Base-by-base conservation (phyloP, 1,284 basidiomycete genomes). In the Vanrija sp. region DNA sequence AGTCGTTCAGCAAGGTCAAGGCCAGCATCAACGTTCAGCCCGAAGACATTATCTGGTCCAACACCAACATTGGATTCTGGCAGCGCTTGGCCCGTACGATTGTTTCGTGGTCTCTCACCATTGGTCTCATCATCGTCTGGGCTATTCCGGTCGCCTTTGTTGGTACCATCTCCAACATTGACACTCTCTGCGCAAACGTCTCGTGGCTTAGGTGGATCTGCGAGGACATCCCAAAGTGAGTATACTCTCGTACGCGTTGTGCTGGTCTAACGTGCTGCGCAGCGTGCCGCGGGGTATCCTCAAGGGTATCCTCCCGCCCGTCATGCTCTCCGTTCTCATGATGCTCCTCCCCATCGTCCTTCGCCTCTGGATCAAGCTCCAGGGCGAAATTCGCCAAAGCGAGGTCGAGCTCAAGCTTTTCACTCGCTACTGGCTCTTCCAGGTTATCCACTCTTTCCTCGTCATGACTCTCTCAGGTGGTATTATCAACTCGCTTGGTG, bases 371-470 rank as follows among this genome's bases (percentile, higher is more conserved):
- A 65, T 76, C 65, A 67, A 67, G 54, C 28, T 68, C 19, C 69
- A 75, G 49, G 76, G 76, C 43, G 70, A 72, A 45, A 65, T 74
- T 38, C 65, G 70, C 46, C 66, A 68, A 88, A 89, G 87, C 3
- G 87, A 86, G 6, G 80, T 98, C 55, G 95, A 98, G 69, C 81
- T 96, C 21, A 89, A 88, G 56, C 79, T 97, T 61, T 96, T 97
- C 89, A 85, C 85, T 5, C 83, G 95, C 40, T 97, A 84, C 79
- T 97, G 94, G 80, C 79, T 89, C 54, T 98, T 98, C 83, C 87
- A 88, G 78, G 87, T 95, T 58, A 81, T 95, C 49, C 88, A 94
- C 76, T 90, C 89, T 38, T 96, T 96, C 83, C 78, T 96, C 38
- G 85, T 95, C 63, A 84, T 94, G 38, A 89, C 92, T 0, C 69